Evolutionary conservation across 116 monocot species (phyloP).

Genomic region (Phalaenopsis hybrid): DNA sequence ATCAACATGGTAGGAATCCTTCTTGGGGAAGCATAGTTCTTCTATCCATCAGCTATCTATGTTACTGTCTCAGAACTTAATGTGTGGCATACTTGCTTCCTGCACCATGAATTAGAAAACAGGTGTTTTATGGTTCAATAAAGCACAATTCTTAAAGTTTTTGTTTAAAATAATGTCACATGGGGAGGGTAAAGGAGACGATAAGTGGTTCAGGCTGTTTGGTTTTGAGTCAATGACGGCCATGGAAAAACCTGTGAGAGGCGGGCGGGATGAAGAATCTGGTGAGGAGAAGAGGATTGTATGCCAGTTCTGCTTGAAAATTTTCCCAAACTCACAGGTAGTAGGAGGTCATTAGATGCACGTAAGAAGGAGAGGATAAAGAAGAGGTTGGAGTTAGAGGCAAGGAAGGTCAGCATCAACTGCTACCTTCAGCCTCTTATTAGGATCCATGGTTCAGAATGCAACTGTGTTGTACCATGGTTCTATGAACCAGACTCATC

Average conservation of each 20-base stretch:
- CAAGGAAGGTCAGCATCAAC: slow-evolving; percentile 31
- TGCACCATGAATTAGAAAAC: neutral
- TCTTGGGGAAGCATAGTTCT: neutral
- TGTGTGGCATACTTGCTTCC: neutral
- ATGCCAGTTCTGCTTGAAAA: slow-evolving; percentile 61
- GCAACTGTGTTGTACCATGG: slow-evolving; percentile 7
- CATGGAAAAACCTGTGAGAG: neutral
- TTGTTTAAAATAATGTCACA: too few species aligned
- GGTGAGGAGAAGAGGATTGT: slow-evolving; percentile 28
- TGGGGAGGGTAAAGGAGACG: slow-evolving; percentile 9
- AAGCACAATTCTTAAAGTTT: neutral
- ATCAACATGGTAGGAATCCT: neutral
- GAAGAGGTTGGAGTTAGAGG: slow-evolving; percentile 55
- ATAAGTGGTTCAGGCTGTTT: slow-evolving; percentile 39
- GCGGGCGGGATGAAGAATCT: neutral
- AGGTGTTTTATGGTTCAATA: neutral
- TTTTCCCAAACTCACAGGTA: slow-evolving; percentile 66
- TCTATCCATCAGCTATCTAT: neutral
- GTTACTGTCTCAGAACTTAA: neutral
- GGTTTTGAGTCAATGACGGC: slow-evolving; percentile 26
- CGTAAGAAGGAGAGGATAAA: slow-evolving; percentile 78
- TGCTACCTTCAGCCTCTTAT: slow-evolving; percentile 56
- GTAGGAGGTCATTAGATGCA: slow-evolving; percentile 76
- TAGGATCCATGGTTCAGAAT: slow-evolving; percentile 23
- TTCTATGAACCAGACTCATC: slow-evolving; percentile 16